Base-by-base conservation (phyloP, 805 yeast species). In the Ogataea kodamae region DNA sequence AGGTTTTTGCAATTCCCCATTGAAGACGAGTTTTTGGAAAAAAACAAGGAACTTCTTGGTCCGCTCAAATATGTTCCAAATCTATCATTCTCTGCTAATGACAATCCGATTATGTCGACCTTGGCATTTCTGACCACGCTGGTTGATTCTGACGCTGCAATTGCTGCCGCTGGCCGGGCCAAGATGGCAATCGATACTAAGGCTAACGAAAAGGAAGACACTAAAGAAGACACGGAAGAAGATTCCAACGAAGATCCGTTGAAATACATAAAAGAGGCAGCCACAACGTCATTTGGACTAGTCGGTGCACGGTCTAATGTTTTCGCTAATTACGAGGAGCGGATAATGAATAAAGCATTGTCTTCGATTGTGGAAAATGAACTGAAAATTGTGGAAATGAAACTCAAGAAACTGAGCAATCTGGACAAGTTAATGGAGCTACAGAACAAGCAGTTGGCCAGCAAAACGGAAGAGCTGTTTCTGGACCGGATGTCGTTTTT, bases 91-190 rank as follows among this genome's bases (percentile, higher is more conserved):
- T 76, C 86, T 22, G 74, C 86, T 26, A 76, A 81, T 18, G 97
- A 92, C 48, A 92, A 92, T 58, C 98, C 99, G 2, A 88, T 92
- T 3, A 71, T 92, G 65, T 81, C 95, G 22, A 90, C 95, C n/a
- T 72, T 92, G 43, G 81, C 96, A 9, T 92, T 89, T 59, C 66
- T 92, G 60, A 78, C 89, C 0, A 79, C 86, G 22, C 62, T 89
- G 30, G 94, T 88, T 11, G 96, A 90, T 50, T 82, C 90, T 9
- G 81, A 81, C 24, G 83, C 83, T 14, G 96, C 90, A 1, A 76
- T 78, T 36, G 87, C 89, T 8, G 95, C 95, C 20, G 81, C 94
- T 6, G 61, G 53, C 18, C 64, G 78, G 30, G 88, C 87, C 0
- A 68, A 78, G 5, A 64, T 64, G 32, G 65, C 64, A 35, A 49